A percentile compares a stretch with the other conserved stretches of the same genome.
phyloP scores from a whole-genome alignment of 192 early-diverging fungal genomes.

The Allomyces arbusculus region DNA sequence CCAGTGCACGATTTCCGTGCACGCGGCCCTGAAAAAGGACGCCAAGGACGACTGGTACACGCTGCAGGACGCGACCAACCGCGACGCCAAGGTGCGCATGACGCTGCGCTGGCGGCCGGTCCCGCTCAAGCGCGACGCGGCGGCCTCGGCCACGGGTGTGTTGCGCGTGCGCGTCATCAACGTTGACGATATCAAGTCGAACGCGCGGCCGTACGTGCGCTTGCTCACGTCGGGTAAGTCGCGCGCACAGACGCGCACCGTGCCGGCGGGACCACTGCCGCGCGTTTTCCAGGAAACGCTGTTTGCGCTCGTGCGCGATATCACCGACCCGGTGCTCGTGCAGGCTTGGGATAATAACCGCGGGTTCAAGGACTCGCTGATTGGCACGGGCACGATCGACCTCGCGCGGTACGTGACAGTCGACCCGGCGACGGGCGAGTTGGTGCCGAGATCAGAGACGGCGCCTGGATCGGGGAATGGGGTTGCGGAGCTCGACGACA shows the following conservation, averaged over 20 bases:
- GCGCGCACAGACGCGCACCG: conserved; percentile 45
- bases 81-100: conserved; percentile 37
- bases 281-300: conserved; percentile 82
- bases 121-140: conserved; percentile 42
- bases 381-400: conserved; percentile 27
- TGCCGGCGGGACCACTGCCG: too few relatives aligned
- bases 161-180: conserved; percentile 52
- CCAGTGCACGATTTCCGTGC: conserved; percentile 6
- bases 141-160: conserved; percentile 49
- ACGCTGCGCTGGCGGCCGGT: conserved; percentile 53
- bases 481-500: not conserved
- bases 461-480: not conserved
- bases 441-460: not conserved
- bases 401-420: not conserved
- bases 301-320: conserved; percentile 60
- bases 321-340: conserved; percentile 48
- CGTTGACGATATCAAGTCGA: conserved; percentile 47
- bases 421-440: not conserved
- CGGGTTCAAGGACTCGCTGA: conserved; percentile 58
- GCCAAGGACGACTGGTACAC: conserved; percentile 41
- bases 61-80: conserved; percentile 25
- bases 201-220: conserved; percentile 66
- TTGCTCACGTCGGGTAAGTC: conserved; percentile 36
- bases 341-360: conserved; percentile 80
- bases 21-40: conserved; percentile 17